These are phyloP conservation scores for Aspergillus vadensis DNA, from an alignment of 2,329 filamentous ascomycete genomes.

Conservation along the genomic window DNA sequence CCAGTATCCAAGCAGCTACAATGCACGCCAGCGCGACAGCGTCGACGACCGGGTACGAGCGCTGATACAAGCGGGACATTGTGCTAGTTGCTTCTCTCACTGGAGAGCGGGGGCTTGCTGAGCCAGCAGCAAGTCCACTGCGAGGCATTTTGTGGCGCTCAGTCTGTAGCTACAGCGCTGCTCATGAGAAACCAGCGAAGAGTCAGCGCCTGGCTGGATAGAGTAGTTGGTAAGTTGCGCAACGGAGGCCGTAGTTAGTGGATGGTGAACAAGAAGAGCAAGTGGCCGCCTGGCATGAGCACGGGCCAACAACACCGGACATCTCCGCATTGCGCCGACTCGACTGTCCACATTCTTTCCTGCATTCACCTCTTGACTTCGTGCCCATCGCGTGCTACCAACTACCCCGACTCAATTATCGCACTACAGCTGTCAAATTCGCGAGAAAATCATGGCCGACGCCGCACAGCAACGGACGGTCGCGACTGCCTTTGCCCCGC, in stretches of 20 bases:
- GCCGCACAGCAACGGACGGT: conserved; percentile 49
- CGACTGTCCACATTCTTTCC: neutral
- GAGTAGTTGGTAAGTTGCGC: neutral
- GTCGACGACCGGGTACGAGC: conserved; percentile 82
- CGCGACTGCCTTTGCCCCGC: conserved; percentile 75
- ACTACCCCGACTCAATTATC: neutral
- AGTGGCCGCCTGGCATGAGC: conserved; percentile 11
- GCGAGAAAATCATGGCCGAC: conserved; percentile 59
- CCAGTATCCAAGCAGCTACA: conserved; percentile 59
- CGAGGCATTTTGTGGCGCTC: conserved; percentile 28
- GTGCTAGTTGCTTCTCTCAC: conserved; percentile 48
- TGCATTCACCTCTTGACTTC: neutral
- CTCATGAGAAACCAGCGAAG: conserved; percentile 11
- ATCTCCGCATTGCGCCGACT: conserved; percentile 18
- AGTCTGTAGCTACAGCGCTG: conserved; percentile 10
- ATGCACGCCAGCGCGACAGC: conserved; percentile 77
- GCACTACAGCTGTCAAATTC: neutral
- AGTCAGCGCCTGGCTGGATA: neutral
- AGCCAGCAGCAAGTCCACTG: conserved; percentile 29
- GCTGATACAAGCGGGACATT: conserved; percentile 58
- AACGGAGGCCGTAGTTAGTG: neutral
- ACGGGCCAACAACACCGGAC: conserved; percentile 21
- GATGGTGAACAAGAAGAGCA: no score
- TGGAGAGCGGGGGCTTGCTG: conserved; percentile 25
- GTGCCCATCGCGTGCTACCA: neutral